Evolutionary conservation across 139 green algal genomes (phyloP).

Genomic region (Picochlorum sp.): DNA sequence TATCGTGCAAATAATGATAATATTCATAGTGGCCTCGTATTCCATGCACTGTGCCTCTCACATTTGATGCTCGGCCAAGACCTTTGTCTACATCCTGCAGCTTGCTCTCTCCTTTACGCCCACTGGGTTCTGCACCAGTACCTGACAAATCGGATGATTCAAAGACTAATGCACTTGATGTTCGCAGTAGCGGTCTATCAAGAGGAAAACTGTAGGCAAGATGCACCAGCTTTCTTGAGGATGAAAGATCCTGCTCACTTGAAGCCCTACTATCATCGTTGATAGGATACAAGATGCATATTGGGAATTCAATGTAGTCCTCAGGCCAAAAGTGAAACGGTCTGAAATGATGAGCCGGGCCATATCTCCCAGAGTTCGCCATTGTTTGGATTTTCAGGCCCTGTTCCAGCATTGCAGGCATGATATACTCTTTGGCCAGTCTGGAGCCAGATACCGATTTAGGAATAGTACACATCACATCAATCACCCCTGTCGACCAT

Average conservation of each 20-base stretch:
- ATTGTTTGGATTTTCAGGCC: not conserved
- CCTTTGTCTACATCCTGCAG: conserved; percentile 65
- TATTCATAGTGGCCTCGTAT: conserved; percentile 84
- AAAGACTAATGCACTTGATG: conserved; percentile 51
- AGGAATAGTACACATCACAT: conserved; percentile 27
- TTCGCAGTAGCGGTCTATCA: conserved; percentile 59
- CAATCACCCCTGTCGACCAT: conserved; percentile 3
- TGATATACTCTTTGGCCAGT: not conserved
- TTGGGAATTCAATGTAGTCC: not conserved
- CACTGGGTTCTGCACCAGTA: not conserved
- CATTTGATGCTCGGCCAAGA: conserved; percentile 20
- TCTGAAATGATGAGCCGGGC: conserved; percentile 14
- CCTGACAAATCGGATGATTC: too few species aligned
- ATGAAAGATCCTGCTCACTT: conserved; percentile 25
- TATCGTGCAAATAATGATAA: conserved; percentile 95
- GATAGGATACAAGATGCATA: conserved; percentile 26
- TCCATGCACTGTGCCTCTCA: conserved; percentile 41
- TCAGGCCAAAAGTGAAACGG: not conserved
- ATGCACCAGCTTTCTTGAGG: conserved; percentile 36
- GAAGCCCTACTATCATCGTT: conserved; percentile 7
- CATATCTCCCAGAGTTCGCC: conserved; percentile 28
- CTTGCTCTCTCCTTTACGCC: not conserved
- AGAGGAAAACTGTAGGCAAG: conserved; percentile 48
- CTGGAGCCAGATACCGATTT: not conserved
- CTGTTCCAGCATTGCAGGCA: conserved; percentile 2